These are phyloP conservation scores for Verbascum thapsus DNA, from an alignment of 257 asterid genomes.

Conservation along the genomic window DNA sequence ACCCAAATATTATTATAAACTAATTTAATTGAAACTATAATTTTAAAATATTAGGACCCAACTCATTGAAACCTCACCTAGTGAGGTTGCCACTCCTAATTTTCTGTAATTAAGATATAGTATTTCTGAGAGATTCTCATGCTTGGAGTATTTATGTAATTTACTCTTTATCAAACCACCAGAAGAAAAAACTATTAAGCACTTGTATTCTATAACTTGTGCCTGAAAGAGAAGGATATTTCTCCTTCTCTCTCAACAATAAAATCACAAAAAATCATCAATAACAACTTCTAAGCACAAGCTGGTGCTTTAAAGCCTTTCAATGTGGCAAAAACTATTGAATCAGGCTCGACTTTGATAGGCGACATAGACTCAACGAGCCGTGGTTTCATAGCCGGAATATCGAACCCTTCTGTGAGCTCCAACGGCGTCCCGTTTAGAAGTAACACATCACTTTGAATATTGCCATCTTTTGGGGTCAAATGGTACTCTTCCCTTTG, in stretches of 20 bases:
- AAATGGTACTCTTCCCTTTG: slow-evolving; percentile 78
- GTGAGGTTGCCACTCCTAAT: too few species aligned
- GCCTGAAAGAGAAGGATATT: slow-evolving; percentile 13
- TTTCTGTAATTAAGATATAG: too few species aligned
- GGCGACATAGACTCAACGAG: slow-evolving; percentile 49
- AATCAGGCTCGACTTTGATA: slow-evolving; percentile 48
- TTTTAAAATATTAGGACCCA: too few species aligned
- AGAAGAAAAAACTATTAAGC: not conserved
- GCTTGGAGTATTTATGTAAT: too few species aligned
- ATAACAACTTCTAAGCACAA: slow-evolving; percentile 46
- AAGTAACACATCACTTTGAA: slow-evolving; percentile 64
- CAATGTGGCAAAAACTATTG: slow-evolving; percentile 58
- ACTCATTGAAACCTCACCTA: too few species aligned
- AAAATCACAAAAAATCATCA: not conserved
- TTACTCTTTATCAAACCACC: too few species aligned
- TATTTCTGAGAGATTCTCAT: too few species aligned
- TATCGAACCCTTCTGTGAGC: slow-evolving; percentile 56
- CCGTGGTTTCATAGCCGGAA: slow-evolving; percentile 57
- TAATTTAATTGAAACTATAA: too few species aligned
- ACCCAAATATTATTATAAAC: too few species aligned
- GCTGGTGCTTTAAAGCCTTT: slow-evolving; percentile 69
- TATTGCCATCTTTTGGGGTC: slow-evolving; percentile 67
- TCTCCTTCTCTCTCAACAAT: not conserved
- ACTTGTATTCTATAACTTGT: too few species aligned
- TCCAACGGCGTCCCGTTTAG: slow-evolving; percentile 64